Conservation (phyloP, 768 basidiomycete genomes). For the Pilatotrama ljubarskyi region DNA sequence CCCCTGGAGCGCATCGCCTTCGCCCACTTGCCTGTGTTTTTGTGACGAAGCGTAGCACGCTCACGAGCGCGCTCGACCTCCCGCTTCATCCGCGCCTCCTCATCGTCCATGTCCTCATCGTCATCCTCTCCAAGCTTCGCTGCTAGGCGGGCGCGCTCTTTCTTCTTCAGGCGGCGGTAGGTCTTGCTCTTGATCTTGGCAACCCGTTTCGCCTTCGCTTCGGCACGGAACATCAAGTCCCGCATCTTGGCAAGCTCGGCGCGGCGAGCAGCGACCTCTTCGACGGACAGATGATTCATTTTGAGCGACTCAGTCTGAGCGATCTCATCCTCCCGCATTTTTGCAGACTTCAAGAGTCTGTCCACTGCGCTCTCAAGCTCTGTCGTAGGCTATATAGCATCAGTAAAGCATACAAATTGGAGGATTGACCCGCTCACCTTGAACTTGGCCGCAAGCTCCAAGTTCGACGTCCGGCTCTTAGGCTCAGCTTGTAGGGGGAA, state of each 20-base stretch:
- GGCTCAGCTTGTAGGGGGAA: constrained; percentile 78
- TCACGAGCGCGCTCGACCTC: constrained; percentile 85
- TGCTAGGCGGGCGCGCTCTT: constrained; percentile 64
- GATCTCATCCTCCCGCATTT: constrained; percentile 82
- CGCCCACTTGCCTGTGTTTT: constrained; percentile 88
- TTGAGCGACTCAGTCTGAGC: constrained; percentile 77
- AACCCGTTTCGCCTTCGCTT: constrained; percentile 84
- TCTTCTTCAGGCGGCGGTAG: constrained; percentile 82
- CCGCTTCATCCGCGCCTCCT: constrained; percentile 56
- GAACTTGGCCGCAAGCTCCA: constrained; percentile 82
- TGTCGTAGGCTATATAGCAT: constrained; percentile 64
- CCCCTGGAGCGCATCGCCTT: constrained; percentile 68
- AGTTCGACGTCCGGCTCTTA: constrained; percentile 59
- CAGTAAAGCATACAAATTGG: not conserved
- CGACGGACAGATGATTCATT: constrained; percentile 78
- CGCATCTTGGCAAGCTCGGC: constrained; percentile 85
- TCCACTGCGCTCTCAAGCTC: constrained; percentile 85
- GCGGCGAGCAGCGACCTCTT: constrained; percentile 82
- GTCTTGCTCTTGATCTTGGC: constrained; percentile 96
- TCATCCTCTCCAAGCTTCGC: constrained; percentile 49
- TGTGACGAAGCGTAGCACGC: constrained; percentile 86
- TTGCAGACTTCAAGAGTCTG: constrained; percentile 74
- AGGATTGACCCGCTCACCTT: constrained; percentile 49
- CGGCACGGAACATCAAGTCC: constrained; percentile 91
- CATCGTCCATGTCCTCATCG: constrained; percentile 50